Conservation (phyloP, 2,329 filamentous ascomycete species). For the Ophiostoma quercus region DNA sequence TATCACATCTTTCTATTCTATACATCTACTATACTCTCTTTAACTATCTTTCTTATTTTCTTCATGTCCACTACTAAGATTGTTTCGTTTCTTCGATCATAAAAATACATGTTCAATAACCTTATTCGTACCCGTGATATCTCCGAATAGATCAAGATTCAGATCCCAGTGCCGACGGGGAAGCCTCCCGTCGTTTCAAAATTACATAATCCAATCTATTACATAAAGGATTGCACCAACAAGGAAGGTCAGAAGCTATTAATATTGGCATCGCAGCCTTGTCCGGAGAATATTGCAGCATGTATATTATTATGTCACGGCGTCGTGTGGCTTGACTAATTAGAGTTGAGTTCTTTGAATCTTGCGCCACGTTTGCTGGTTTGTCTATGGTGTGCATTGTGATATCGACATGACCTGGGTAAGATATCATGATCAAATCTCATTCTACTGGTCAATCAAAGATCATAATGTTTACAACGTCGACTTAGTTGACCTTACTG, state of each 20-base stretch:
- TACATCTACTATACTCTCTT: not conserved
- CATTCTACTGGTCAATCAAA: no score
- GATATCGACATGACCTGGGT: no score
- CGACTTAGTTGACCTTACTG: no score
- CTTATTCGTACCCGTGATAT: not conserved
- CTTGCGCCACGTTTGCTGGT: no score
- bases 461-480: no score
- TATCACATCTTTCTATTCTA: not conserved
- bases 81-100: not conserved
- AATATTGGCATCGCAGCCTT: not conserved
- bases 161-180: no score
- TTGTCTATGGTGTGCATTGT: no score
- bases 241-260: not conserved
- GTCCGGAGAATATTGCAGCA: not conserved
- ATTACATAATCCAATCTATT: not conserved
- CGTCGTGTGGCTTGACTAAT: not conserved
- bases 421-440: no score
- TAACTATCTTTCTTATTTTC: not conserved
- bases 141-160: not conserved
- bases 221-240: not conserved
- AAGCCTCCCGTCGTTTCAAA: not conserved
- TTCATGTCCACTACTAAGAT: not conserved
- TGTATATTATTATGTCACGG: constrained; percentile 1
- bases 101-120: not conserved
- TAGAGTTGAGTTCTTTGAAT: not conserved